Conservation (phyloP, 148 eudicot species). For the Cornus suecica region DNA sequence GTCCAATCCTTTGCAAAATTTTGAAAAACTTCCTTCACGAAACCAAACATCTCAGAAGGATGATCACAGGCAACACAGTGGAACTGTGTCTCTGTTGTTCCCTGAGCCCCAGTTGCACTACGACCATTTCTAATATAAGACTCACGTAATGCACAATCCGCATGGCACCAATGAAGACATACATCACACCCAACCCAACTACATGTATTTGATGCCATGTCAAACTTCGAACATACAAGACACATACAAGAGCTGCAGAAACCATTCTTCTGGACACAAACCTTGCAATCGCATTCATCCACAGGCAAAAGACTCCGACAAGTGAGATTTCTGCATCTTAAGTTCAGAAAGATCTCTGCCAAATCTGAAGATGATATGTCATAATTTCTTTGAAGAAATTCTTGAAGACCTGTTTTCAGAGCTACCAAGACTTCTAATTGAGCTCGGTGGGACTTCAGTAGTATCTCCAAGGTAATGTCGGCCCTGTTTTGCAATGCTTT, state of each 20-base stretch:
- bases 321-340: conserved; percentile 75
- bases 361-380: conserved; percentile 55
- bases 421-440: conserved; percentile 76
- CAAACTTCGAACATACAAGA: conserved; percentile 88
- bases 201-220: conserved; percentile 91
- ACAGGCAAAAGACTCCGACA: conserved; percentile 79
- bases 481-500: conserved; percentile 65
- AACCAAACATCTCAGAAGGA: conserved; percentile 98
- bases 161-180: conserved; percentile 97
- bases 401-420: conserved; percentile 62
- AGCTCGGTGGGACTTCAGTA: conserved; percentile 60
- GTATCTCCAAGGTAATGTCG: conserved; percentile 62
- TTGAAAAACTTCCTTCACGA: conserved; percentile 92
- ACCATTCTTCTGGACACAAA: conserved; percentile 69
- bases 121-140: conserved; percentile 75
- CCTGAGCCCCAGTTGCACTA: conserved; percentile 53
- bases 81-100: conserved; percentile 82
- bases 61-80: conserved; percentile 93
- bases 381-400: conserved; percentile 47
- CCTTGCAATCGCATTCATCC: conserved; percentile 94
- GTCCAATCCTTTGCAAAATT: conserved; percentile 76
- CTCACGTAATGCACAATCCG: conserved; percentile 81
- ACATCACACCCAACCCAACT: conserved; percentile 99
- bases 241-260: conserved; percentile 95
- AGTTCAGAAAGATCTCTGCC: conserved; percentile 71